A percentile compares a stretch with the other conserved stretches of the same genome.
Conservation (phyloP, 2,329 filamentous ascomycete species). For the Penicillium sp. region DNA sequence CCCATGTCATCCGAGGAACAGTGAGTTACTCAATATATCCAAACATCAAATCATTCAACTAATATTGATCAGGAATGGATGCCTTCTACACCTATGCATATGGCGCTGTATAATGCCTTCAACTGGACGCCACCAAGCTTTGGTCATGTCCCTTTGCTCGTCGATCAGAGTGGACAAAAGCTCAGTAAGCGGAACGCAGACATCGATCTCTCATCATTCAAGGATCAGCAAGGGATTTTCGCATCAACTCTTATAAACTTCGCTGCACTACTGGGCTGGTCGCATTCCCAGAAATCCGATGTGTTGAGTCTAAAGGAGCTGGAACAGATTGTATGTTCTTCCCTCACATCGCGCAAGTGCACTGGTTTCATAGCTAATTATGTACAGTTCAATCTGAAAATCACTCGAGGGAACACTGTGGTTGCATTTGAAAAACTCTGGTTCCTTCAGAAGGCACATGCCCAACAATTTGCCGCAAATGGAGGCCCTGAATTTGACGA, state of each 20-base stretch:
- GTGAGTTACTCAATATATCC: conserved; percentile 45
- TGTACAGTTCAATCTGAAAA: conserved; percentile 72
- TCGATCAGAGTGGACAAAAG: conserved; percentile 68
- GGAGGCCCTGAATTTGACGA: conserved; percentile 45
- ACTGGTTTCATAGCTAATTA: conserved; percentile 23
- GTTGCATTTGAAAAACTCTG: conserved; percentile 78
- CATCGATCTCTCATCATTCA: conserved; percentile 59
- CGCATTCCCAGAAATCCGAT: conserved; percentile 65
- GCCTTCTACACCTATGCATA: conserved; percentile 80
- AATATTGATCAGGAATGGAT: conserved; percentile 73
- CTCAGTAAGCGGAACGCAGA: conserved; percentile 81
- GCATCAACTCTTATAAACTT: conserved; percentile 73
- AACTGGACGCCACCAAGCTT: conserved; percentile 72
- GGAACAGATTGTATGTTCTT: conserved; percentile 59
- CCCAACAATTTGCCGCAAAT: conserved; percentile 48
- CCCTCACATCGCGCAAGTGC: neutral
- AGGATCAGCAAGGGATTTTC: conserved; percentile 58
- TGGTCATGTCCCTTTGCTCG: conserved; percentile 75
- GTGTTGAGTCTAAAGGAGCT: conserved; percentile 70
- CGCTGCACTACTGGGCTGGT: conserved; percentile 82
- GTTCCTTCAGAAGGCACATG: conserved; percentile 73
- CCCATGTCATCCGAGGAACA: conserved; percentile 87
- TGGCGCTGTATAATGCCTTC: conserved; percentile 73
- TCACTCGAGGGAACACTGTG: conserved; percentile 86
- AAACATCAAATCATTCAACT: neutral